Evolutionary conservation across 169 alveolate genomes (phyloP), one percentile per base, ranked within the genome.

Genomic region (Eimeria falciformis): DNA sequence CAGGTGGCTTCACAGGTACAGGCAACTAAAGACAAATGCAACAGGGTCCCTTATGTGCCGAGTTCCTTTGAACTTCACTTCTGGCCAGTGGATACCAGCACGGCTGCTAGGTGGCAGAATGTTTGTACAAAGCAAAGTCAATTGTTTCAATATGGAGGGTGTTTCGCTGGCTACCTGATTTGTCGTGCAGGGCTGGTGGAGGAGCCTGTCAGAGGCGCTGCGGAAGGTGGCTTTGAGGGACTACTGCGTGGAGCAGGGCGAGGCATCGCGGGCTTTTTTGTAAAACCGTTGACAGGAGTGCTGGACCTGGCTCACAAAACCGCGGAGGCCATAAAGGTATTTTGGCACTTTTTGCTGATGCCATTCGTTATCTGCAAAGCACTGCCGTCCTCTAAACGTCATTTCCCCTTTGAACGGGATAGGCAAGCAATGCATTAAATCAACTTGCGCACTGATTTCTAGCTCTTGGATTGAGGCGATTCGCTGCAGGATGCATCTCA

Each of bases 271-370:
- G 96, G 96, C 1, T 93, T 94, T 21, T 95, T 95, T 73, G 95
- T 95, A 25, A 95, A 95, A 29, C 96, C 96, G 9, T 56, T 95
- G 58, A 95, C 96, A 12, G 96, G 96, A 0, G 96, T 94, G 73
- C 93, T 95, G 12, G 96, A 95, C 55, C 92, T 95, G 25, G 95
- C 96, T 2, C 96, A 95, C 29, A 93, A 93, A 33, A 90, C 96
- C 18, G 95, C 96, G 2, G 96, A 95, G 62, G 96, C 95, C 43
- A 95, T 95, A n/a, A 93, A 95, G 95, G 95, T 92, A 23, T 37
- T 37, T 25, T 47, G 62, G 1, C 23, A 14, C 56, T n/a, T 25
- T 77, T 77, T 25, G 14, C 33, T 27, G 14, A 0, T 50, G 3
- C 0, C n/a, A 2, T 23, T 5, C 14, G 11, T n/a, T 3, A 29